Evolutionary conservation across 148 eudicot species (phyloP), one percentile per base, ranked within the genome.

Genomic region (Camellia sinensis): DNA sequence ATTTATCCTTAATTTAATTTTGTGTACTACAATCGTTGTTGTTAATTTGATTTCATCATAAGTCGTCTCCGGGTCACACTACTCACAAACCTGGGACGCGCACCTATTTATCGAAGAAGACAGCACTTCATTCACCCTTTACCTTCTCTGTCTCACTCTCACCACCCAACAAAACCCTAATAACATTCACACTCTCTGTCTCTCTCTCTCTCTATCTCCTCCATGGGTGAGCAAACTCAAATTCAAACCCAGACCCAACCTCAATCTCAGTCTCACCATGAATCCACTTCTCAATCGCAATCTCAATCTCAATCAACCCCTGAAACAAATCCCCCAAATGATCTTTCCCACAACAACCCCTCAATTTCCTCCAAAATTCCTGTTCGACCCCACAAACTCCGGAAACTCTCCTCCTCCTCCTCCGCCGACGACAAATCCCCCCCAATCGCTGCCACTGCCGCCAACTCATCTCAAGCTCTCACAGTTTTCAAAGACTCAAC

Each of bases 281-380:
- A 73, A 18, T 78, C 78, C 61, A 69, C 40, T 29, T 29, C 37
- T 29, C 37, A 29, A 29, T 29, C 37, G 63, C 67, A 78, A 15
- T 9, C 79, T 22, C 73, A 29, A 6, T 15, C 79, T n/a, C 80
- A 67, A 72, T 8, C 57, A 71, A 72, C 4, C 76, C 41, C 80
- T 6, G 37, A 53, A 37, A 4, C 79, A 7, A 65, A 67, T 9
- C 67, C 81, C 44, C 71, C 85, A 19, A 70, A 15, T 41, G 48
- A 76, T 66, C 12, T 82, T 63, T 17, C 87, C 57, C 82, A 57
- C 14, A 80, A 71, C 37, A 13, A 29, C 37, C 37, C 81, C 83
- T 56, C 81, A 0, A 82, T 74, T 74, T 83, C 91, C 64, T 78
- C 89, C 63, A 88, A 88, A 83, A 88, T 88, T 73, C 89, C 91